Evolutionary conservation across 2,329 filamentous ascomycete genomes (phyloP).

Genomic region (Trichoderma hamatum): DNA sequence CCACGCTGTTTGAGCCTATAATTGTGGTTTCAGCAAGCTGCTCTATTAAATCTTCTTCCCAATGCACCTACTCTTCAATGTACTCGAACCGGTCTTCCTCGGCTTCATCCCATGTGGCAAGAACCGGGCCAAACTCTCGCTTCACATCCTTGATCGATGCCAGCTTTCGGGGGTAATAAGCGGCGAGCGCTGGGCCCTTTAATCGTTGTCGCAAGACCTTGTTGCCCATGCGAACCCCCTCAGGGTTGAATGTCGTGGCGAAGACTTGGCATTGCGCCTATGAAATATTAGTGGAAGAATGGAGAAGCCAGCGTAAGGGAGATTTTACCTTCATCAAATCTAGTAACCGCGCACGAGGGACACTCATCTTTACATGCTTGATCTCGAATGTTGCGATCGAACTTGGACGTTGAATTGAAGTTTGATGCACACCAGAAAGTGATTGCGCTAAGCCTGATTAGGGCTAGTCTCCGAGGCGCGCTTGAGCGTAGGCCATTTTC

Average conservation of each 20-base stretch:
- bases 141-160: conserved; percentile 74
- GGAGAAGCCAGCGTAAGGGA: not conserved
- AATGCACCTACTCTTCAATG: conserved; percentile 61
- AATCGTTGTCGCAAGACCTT: conserved; percentile 89
- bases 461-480: not conserved
- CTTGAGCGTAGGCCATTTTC: not conserved
- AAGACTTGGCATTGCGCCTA: conserved; percentile 92
- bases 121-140: conserved; percentile 65
- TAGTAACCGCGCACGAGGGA: conserved; percentile 63
- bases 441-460: not conserved
- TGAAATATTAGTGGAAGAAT: conserved; percentile 32
- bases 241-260: conserved; percentile 86
- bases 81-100: conserved; percentile 81
- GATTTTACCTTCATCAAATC: conserved; percentile 76
- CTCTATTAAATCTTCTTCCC: not conserved
- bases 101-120: conserved; percentile 71
- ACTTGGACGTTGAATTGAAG: conserved; percentile 38
- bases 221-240: conserved; percentile 80
- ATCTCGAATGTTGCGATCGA: conserved; percentile 31
- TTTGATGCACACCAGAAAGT: conserved; percentile 7
- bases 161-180: conserved; percentile 84
- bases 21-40: conserved; percentile 37
- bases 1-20: conserved; percentile 73
- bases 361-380: conserved; percentile 57
- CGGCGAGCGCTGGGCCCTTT: conserved; percentile 76